phyloP scores from a whole-genome alignment of 1,139 yeast genomes.

The Yamadazyma blattariae region DNA sequence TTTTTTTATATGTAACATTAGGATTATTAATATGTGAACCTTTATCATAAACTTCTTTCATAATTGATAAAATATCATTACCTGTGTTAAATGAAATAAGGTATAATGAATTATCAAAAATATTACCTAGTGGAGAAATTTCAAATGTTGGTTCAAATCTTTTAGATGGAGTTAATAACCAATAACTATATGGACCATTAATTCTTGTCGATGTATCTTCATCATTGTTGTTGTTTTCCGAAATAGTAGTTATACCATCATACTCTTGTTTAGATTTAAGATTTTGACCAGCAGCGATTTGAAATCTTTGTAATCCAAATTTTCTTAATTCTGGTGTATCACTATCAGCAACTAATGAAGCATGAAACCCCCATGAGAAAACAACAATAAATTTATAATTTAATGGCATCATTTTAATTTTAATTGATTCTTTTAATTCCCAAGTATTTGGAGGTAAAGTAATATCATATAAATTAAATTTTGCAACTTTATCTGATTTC shows the following conservation, averaged over 20 bases:
- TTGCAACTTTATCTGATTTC: conserved; percentile 19
- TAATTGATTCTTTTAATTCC: conserved; percentile 21
- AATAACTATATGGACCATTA: conserved; percentile 58
- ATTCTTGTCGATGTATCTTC: conserved; percentile 2
- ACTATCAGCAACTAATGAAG: conserved; percentile 77
- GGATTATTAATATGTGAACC: conserved; percentile 35
- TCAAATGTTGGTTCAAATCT: conserved; percentile 65
- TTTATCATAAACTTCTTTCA: conserved; percentile 56
- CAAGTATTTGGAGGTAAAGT: conserved; percentile 49
- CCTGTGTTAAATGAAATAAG: conserved; percentile 52
- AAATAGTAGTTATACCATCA: conserved; percentile 33
- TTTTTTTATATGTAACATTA: conserved; percentile 40
- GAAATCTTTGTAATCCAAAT: conserved; percentile 65
- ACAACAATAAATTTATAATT: conserved; percentile 59
- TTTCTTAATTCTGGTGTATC: conserved; percentile 66
- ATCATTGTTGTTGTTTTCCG: conserved; percentile 7
- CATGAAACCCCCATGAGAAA: conserved; percentile 83
- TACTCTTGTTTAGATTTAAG: conserved; percentile 49
- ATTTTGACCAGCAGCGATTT: conserved; percentile 61
- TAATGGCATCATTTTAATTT: conserved; percentile 9
- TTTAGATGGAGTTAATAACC: conserved; percentile 60
- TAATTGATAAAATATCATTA: conserved; percentile 47
- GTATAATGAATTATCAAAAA: conserved; percentile 50
- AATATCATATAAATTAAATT: conserved; percentile 55
- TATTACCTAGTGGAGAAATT: conserved; percentile 69